These are phyloP conservation scores for Wickerhamiella shivajii DNA, from an alignment of 805 yeast species.

Conservation along the genomic window DNA sequence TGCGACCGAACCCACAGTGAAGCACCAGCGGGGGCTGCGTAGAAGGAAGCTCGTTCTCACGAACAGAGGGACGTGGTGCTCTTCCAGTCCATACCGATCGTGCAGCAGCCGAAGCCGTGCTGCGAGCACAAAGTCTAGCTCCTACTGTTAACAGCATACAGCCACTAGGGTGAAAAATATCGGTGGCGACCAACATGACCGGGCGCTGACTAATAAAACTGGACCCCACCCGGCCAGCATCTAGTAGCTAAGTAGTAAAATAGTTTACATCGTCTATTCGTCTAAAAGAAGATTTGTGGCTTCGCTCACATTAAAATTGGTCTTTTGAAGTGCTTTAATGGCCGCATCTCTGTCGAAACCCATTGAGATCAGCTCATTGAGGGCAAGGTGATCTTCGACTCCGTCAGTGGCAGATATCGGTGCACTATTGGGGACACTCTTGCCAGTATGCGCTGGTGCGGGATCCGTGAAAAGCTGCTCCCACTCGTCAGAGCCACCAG, in stretches of 20 bases:
- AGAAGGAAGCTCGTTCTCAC: too few species aligned
- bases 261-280: slow-evolving; percentile 5
- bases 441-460: slow-evolving; percentile 12
- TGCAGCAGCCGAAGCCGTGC: too few species aligned
- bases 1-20: slow-evolving; percentile 63
- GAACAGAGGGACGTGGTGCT: too few species aligned
- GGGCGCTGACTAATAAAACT: too few species aligned
- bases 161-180: too few species aligned
- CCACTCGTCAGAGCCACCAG: slow-evolving; percentile 60
- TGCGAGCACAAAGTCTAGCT: too few species aligned
- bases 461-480: slow-evolving; percentile 81
- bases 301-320: slow-evolving; percentile 62
- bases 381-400: slow-evolving; percentile 32
- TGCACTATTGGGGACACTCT: neutral
- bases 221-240: too few species aligned
- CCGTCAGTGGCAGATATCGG: neutral
- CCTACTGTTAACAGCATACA: too few species aligned
- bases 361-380: slow-evolving; percentile 76
- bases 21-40: slow-evolving; percentile 43
- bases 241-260: too few species aligned
- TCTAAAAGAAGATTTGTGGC: slow-evolving; percentile 83
- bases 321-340: slow-evolving; percentile 47
- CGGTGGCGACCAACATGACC: too few species aligned
- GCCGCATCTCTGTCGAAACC: slow-evolving; percentile 65
- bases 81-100: too few species aligned